Conservation (phyloP, 2,329 filamentous ascomycete genomes). For the Pestalotiopsis sp. region DNA sequence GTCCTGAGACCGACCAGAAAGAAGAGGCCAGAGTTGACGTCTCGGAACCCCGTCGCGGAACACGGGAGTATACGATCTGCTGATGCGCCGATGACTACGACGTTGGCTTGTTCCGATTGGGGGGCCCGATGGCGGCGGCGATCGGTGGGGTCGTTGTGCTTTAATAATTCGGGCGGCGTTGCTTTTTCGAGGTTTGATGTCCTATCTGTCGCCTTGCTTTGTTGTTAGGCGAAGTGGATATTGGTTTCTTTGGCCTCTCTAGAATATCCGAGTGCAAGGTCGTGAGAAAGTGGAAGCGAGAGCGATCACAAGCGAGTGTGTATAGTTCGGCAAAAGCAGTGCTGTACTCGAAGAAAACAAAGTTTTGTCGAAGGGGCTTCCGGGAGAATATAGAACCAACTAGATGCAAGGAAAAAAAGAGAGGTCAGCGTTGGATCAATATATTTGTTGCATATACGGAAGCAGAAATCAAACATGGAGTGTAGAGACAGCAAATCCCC, state of each 20-base stretch:
- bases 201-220: not conserved
- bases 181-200: not conserved
- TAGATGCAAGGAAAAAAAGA: not conserved
- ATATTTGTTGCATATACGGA: not conserved
- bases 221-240: not conserved
- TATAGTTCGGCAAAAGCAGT: not conserved
- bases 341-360: not conserved
- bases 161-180: not conserved
- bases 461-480: not conserved
- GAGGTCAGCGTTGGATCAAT: not conserved
- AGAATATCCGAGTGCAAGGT: not conserved
- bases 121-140: not conserved
- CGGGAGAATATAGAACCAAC: not conserved
- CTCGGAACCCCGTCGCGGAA: not conserved
- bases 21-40: not conserved
- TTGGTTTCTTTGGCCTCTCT: not conserved
- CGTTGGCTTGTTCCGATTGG: not conserved
- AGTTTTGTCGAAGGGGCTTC: not conserved
- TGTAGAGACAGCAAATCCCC: not conserved
- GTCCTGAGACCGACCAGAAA: not conserved
- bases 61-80: not conserved
- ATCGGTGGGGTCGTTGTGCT: not conserved
- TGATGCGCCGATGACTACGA: not conserved
- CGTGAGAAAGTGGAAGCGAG: not conserved
- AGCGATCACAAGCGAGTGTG: not conserved